phyloP scores from a whole-genome alignment of 306 rosid genomes.

The Sicyos edulis region DNA sequence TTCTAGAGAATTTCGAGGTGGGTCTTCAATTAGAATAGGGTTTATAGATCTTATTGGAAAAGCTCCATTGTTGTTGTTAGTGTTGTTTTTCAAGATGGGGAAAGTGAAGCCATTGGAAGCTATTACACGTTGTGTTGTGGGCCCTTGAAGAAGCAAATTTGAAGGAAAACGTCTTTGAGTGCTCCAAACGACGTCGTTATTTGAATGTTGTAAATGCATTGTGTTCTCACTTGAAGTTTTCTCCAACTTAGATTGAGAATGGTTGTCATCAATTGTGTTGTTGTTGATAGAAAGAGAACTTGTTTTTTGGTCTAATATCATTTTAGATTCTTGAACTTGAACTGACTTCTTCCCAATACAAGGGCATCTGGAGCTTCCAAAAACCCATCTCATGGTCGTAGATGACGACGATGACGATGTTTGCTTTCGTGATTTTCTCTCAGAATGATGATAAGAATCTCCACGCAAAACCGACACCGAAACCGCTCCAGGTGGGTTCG shows the following conservation, averaged over 20 bases:
- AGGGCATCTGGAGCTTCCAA: constrained; percentile 55
- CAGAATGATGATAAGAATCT: constrained; percentile 26
- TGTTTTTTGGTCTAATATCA: constrained; percentile 29
- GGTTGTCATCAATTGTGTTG: background rate
- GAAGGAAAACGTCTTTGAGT: constrained; percentile 16
- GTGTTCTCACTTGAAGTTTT: background rate
- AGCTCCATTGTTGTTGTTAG: constrained; percentile 12
- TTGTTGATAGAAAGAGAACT: background rate
- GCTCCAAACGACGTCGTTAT: constrained; percentile 1
- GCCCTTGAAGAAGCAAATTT: constrained; percentile 23
- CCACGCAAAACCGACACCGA: constrained; percentile 36
- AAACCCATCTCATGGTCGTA: constrained; percentile 31
- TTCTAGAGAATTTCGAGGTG: constrained; percentile 51
- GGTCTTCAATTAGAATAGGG: constrained; percentile 26
- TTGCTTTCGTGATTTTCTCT: constrained; percentile 20
- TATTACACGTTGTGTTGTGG: constrained; percentile 23
- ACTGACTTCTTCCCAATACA: constrained; percentile 72
- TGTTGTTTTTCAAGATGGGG: constrained; percentile 47
- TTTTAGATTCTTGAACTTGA: constrained; percentile 42
- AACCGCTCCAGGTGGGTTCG: constrained; percentile 47
- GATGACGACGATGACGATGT: background rate
- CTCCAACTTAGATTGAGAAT: background rate
- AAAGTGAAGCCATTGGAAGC: constrained; percentile 53
- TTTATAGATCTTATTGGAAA: constrained; percentile 6
- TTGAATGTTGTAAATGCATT: background rate